Evolutionary conservation across 345 rosid genomes (phyloP).

Genomic region (Durio zibethinus): DNA sequence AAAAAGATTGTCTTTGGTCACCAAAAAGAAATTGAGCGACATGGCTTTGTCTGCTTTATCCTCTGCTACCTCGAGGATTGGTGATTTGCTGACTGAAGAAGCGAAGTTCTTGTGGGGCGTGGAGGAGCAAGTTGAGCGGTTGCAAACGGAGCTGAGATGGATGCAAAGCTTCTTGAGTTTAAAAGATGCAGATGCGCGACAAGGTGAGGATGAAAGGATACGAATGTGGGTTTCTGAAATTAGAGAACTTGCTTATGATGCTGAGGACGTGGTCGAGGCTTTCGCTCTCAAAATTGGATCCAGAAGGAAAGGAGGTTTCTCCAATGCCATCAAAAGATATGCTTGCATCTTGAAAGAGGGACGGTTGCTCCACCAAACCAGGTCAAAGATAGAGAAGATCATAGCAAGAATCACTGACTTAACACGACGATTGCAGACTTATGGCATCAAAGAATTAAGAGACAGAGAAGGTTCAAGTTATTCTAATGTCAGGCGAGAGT

Average conservation of each 20-base stretch:
- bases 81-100: no score
- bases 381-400: neutral
- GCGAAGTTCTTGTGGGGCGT: neutral
- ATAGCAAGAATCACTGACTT: neutral
- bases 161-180: conserved; percentile 11
- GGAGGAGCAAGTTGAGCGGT: neutral
- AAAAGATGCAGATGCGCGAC: conserved; percentile 5
- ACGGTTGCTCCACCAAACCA: neutral
- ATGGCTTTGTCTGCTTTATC: no score
- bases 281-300: neutral
- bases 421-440: neutral
- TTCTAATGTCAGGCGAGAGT: neutral
- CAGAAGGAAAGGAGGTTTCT: neutral
- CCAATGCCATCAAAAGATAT: neutral
- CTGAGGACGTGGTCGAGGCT: conserved; percentile 3
- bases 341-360: neutral
- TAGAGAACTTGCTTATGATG: conserved; percentile 5
- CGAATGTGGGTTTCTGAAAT: conserved; percentile 12
- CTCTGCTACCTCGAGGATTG: no score
- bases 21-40: no score
- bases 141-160: neutral
- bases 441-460: neutral
- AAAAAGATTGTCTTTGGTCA: no score
- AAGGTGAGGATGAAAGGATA: neutral
- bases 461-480: neutral